Evolutionary conservation across 208 protist species (phyloP), one percentile per base, ranked within the genome.

Genomic region (Leishmania tarentolae): DNA sequence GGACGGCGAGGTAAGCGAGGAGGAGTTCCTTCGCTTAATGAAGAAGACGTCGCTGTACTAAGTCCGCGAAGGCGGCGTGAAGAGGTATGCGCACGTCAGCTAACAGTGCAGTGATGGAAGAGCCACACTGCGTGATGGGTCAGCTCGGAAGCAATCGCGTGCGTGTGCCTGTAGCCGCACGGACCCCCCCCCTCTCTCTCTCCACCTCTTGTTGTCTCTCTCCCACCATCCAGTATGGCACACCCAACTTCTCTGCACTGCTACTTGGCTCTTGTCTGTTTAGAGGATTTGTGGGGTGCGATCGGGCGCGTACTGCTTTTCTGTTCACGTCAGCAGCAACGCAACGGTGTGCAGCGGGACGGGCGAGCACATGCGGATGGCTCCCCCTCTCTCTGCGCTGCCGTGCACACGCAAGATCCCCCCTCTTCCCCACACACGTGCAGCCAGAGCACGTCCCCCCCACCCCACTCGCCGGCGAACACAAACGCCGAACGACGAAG

Each of bases 21-120:
- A 98, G 57, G 98, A 99, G 75, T 99, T 99, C 78, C 85, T 99
- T 71, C 92, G 91, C 17, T 93, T 99, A 57, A 99, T 99, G 98
- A 95, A 98, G 86, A 96, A 97, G 83, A 96, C 92, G 40, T 93
- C 92, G 4, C 78, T 97, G 3, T 97, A 97, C 80, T 97, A 91
- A 73, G 11, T 5, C 28, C 4, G 8, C 28, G 59, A n/a, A 3
- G 24, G n/a, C 11, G 11, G 59, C n/a, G n/a, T 13, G 59, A n/a
- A 40, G 17, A 63, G 37, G 44, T 17, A 52, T 61, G 72, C 3
- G 11, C 59, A 66, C 59, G n/a, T 3, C 59, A 66, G 59, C 7
- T 24, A 28, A 40, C 59, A 13, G n/a, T n/a, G 28, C 11, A 17
- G 24, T n/a, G 3, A 17, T 4, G n/a, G 6, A n/a, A 13, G n/a